Evolutionary conservation across 2,329 filamentous ascomycete species (phyloP).

Genomic region (Fusarium ambrosium): DNA sequence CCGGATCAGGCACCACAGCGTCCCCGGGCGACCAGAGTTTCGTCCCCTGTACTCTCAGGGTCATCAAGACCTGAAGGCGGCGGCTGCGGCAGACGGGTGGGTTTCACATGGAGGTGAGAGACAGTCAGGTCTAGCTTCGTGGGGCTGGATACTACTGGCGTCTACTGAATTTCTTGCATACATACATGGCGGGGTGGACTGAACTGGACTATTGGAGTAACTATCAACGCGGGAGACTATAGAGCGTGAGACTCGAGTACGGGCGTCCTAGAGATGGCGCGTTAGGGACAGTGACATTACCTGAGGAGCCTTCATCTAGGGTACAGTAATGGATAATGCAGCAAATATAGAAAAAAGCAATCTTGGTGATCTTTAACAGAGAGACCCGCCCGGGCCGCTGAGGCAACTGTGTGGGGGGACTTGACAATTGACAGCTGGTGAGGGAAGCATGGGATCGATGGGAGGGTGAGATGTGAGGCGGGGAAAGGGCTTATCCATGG

Average conservation of each 20-base stretch:
- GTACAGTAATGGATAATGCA: conserved; percentile 10
- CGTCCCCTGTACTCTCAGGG: neutral
- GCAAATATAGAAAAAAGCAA: conserved; percentile 4
- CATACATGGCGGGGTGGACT: conserved; percentile 12
- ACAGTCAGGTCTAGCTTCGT: conserved; percentile 10
- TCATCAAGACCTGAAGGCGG: conserved; percentile 4
- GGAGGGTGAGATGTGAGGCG: neutral
- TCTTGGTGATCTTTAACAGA: conserved; percentile 19
- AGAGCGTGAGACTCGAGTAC: neutral
- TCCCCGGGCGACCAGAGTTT: conserved; percentile 11
- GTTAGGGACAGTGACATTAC: neutral
- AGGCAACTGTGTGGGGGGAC: conserved; percentile 22
- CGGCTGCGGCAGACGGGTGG: conserved; percentile 4
- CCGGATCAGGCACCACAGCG: conserved; percentile 22
- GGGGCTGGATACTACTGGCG: conserved; percentile 11
- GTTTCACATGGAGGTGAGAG: conserved; percentile 16
- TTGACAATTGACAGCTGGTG: conserved; percentile 15
- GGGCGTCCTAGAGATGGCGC: neutral
- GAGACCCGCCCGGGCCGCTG: conserved; percentile 29
- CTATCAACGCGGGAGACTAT: neutral
- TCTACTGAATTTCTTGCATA: conserved; percentile 23
- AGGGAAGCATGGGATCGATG: neutral
- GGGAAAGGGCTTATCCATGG: neutral
- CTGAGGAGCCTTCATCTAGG: neutral
- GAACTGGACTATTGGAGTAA: conserved; percentile 4